These are phyloP conservation scores for Epichloe gansuensis DNA, from an alignment of 2,329 filamentous ascomycete genomes.

Conservation along the genomic window DNA sequence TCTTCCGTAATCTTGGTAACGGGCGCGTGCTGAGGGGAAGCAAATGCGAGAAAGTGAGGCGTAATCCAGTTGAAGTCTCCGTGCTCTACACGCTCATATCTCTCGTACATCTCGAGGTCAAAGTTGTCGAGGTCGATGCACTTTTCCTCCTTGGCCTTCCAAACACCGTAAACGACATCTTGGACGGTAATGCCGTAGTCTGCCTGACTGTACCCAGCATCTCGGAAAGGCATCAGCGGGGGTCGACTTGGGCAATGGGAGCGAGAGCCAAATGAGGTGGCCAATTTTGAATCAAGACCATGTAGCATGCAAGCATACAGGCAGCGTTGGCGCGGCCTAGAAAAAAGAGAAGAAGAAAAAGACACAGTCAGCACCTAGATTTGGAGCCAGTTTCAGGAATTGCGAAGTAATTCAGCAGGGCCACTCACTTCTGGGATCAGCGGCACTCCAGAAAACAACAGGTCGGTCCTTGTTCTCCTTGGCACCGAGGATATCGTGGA, in stretches of 20 bases:
- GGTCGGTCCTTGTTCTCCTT: constrained; percentile 81
- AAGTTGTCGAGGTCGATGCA: constrained; percentile 89
- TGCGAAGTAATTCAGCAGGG: too few species aligned
- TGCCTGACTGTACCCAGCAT: constrained; percentile 95
- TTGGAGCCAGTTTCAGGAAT: not conserved
- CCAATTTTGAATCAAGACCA: constrained; percentile 98
- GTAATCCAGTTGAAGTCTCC: constrained; percentile 99
- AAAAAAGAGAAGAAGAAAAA: not conserved
- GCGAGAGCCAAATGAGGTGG: constrained; percentile 89
- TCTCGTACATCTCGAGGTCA: constrained; percentile 93
- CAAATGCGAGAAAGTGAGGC: constrained; percentile 88
- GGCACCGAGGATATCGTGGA: constrained; percentile 88
- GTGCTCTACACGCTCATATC: constrained; percentile 89
- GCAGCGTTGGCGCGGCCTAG: constrained; percentile 82
- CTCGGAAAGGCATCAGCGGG: constrained; percentile 95
- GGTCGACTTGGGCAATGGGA: constrained; percentile 91
- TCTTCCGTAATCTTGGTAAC: constrained; percentile 58
- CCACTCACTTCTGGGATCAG: constrained; percentile 74
- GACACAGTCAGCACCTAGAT: not conserved
- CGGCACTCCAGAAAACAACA: constrained; percentile 91
- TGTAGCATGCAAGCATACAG: constrained; percentile 92
- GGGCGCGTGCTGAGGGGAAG: constrained; percentile 78
- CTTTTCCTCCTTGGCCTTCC: constrained; percentile 95
- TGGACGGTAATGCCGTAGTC: constrained; percentile 94
- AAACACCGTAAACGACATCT: constrained; percentile 95